A percentile compares a stretch with the other conserved stretches of the same genome.
phyloP scores from a whole-genome alignment of 2,329 filamentous ascomycete genomes.

The Paraphoma sp. region DNA sequence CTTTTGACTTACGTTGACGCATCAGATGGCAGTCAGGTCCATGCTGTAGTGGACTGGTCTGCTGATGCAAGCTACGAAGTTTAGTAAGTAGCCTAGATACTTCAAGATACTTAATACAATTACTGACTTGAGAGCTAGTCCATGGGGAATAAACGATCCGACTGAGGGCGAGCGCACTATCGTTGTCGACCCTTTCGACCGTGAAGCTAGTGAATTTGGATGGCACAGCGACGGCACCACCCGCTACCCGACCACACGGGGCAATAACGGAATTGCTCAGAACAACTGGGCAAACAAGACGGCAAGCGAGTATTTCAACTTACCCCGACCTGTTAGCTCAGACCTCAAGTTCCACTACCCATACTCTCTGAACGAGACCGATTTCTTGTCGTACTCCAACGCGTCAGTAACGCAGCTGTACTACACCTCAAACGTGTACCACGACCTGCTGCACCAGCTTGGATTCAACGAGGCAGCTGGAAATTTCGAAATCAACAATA shows the following conservation, averaged over 20 bases:
- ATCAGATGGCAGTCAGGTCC: slow-evolving; percentile 53
- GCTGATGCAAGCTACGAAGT: slow-evolving; percentile 63
- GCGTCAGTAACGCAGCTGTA: slow-evolving; percentile 66
- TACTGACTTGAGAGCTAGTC: slow-evolving; percentile 20
- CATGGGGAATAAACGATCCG: slow-evolving; percentile 63
- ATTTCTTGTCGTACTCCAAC: slow-evolving; percentile 54
- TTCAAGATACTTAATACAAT: not conserved
- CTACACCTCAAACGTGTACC: slow-evolving; percentile 66
- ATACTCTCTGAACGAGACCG: slow-evolving; percentile 28
- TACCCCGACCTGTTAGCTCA: slow-evolving; percentile 58
- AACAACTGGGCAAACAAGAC: slow-evolving; percentile 54
- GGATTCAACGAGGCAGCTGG: slow-evolving; percentile 66
- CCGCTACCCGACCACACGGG: slow-evolving; percentile 61
- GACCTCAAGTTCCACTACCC: slow-evolving; percentile 53
- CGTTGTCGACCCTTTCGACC: slow-evolving; percentile 59
- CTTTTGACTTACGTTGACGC: slow-evolving; percentile 66
- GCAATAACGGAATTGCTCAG: slow-evolving; percentile 67
- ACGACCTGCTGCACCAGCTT: slow-evolving; percentile 64
- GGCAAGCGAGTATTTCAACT: slow-evolving; percentile 50
- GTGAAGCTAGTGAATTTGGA: slow-evolving; percentile 57
- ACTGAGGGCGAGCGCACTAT: slow-evolving; percentile 54
- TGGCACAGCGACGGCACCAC: slow-evolving; percentile 60
- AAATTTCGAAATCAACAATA: slow-evolving; percentile 67
- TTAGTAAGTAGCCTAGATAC: slow-evolving; percentile 47
- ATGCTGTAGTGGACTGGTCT: slow-evolving; percentile 65